These are phyloP conservation scores for Microsporum ferrugineum DNA, from an alignment of 2,329 filamentous ascomycete genomes.

Conservation along the genomic window DNA sequence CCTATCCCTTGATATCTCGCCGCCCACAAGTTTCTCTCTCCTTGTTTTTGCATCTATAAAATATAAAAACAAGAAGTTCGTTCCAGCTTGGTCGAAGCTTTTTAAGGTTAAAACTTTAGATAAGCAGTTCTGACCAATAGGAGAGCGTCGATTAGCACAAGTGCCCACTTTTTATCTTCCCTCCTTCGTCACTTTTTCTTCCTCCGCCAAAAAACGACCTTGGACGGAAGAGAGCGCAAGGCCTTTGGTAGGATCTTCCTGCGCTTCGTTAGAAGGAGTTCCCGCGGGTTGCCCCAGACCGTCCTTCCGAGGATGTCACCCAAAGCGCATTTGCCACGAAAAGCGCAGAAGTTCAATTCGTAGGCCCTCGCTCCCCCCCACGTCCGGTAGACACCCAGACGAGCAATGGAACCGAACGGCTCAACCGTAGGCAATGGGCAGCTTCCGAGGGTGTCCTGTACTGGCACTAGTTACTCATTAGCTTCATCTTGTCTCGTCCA, in stretches of 20 bases:
- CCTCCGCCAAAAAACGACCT: not conserved
- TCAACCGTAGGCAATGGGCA: not conserved
- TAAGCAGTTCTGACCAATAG: not conserved
- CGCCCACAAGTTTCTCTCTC: too few species aligned
- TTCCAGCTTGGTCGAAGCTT: conserved; percentile 1
- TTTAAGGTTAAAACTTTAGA: conserved; percentile 4
- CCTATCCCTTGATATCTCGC: not conserved
- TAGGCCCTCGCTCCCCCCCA: not conserved
- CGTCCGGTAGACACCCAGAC: not conserved
- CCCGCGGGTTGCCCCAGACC: not conserved
- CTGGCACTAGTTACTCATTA: not conserved
- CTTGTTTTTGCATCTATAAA: not conserved
- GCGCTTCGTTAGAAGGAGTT: not conserved
- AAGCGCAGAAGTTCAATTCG: not conserved
- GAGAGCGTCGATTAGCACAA: not conserved
- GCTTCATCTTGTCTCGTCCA: not conserved
- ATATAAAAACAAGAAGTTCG: not conserved
- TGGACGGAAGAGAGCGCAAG: not conserved
- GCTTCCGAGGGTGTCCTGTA: not conserved
- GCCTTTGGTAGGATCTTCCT: too few species aligned
- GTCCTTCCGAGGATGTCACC: not conserved
- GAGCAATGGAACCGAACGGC: not conserved
- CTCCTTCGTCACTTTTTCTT: not conserved
- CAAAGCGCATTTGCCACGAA: not conserved
- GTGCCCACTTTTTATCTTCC: not conserved